These are phyloP conservation scores for Dendrobium huoshanense DNA, from an alignment of 106 monocot species.

Conservation along the genomic window DNA sequence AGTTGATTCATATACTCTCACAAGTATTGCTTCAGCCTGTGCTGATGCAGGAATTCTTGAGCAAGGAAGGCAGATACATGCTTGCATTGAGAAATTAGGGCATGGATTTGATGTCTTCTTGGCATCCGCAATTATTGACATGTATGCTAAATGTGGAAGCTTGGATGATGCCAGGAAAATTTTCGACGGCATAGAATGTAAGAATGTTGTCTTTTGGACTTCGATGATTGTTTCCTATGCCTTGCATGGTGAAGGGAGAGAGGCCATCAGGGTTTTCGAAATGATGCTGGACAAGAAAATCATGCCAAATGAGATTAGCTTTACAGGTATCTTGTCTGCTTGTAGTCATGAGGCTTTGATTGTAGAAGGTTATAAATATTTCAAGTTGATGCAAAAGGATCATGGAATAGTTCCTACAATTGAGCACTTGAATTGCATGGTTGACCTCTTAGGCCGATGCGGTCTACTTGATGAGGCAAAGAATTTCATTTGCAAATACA, in stretches of 20 bases:
- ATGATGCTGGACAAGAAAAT: constrained; percentile 54
- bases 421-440: constrained; percentile 77
- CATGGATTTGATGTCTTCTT: constrained; percentile 41
- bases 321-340: constrained; percentile 59
- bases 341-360: constrained; percentile 67
- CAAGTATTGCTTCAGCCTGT: constrained; percentile 59
- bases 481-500: constrained; percentile 53
- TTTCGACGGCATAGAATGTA: constrained; percentile 20
- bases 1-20: constrained; percentile 46
- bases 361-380: constrained; percentile 48
- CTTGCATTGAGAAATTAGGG: constrained; percentile 52
- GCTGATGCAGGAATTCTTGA: constrained; percentile 49
- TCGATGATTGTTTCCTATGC: constrained; percentile 59
- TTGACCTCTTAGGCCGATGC: constrained; percentile 67
- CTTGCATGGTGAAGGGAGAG: constrained; percentile 44
- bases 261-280: constrained; percentile 49
- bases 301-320: constrained; percentile 70
- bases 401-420: constrained; percentile 39
- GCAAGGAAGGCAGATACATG: constrained; percentile 70
- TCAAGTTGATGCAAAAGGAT: constrained; percentile 53
- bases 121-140: constrained; percentile 52
- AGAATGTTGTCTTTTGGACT: constrained; percentile 64
- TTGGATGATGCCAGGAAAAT: constrained; percentile 46
- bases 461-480: constrained; percentile 51
- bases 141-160: constrained; percentile 88